Conservation (phyloP, 1,284 basidiomycete genomes). For the Coniophora puteana region DNA sequence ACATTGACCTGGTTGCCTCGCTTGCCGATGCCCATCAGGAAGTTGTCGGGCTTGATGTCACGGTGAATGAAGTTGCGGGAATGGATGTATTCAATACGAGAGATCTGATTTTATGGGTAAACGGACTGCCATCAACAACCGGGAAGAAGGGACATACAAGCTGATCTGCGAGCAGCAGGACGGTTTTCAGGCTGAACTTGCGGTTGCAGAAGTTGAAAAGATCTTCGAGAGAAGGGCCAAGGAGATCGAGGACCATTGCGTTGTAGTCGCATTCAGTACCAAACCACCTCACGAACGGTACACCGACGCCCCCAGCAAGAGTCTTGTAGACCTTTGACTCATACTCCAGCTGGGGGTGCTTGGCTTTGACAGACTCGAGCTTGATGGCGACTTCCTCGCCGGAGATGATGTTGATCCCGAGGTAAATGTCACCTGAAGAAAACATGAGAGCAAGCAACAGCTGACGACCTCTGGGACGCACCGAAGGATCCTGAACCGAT, state of each 20-base stretch:
- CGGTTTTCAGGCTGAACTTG: constrained; percentile 97
- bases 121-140: constrained; percentile 1
- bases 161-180: constrained; percentile 95
- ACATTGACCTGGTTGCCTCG: constrained; percentile 99
- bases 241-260: constrained; percentile 97
- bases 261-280: constrained; percentile 99
- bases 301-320: constrained; percentile 95
- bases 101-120: constrained; percentile 78
- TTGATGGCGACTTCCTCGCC: constrained; percentile 99
- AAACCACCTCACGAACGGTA: constrained; percentile 98
- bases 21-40: constrained; percentile 99
- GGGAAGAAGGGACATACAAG: constrained; percentile 54
- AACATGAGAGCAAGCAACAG: background rate
- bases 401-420: constrained; percentile 99
- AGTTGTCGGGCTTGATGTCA: constrained; percentile 99
- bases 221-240: constrained; percentile 97
- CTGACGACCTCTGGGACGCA: constrained; percentile 37
- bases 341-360: constrained; percentile 99
- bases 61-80: constrained; percentile 99
- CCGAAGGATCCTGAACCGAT: constrained; percentile 99
- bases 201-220: constrained; percentile 99
- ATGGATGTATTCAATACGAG: constrained; percentile 98
- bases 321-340: constrained; percentile 98
- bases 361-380: constrained; percentile 99
- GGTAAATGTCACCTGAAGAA: constrained; percentile 90